phyloP scores from a whole-genome alignment of 1,284 basidiomycete genomes.

The Pyrrhoderma noxium region DNA sequence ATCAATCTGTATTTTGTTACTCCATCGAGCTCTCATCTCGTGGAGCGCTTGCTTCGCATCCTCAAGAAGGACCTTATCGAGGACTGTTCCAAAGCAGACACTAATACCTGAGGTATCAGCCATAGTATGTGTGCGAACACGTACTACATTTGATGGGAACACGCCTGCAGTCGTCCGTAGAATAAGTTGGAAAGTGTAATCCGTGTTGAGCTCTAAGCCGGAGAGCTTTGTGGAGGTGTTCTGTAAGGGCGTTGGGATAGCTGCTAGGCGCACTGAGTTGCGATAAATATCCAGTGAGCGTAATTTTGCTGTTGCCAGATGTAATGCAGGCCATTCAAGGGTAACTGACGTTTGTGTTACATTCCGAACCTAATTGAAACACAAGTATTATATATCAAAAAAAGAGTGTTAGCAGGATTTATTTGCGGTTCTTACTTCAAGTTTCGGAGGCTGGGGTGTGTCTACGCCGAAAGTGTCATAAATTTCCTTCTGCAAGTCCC shows the following conservation, averaged over 20 bases:
- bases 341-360: slow-evolving; percentile 93
- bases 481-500: slow-evolving; percentile 75
- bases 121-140: slow-evolving; percentile 86
- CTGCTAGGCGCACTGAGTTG: slow-evolving; percentile 80
- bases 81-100: slow-evolving; percentile 85
- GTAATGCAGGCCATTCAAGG: slow-evolving; percentile 83
- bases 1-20: slow-evolving; percentile 90
- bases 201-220: slow-evolving; percentile 79
- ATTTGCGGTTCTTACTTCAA: slow-evolving; percentile 42
- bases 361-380: slow-evolving; percentile 86
- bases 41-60: slow-evolving; percentile 70
- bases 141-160: slow-evolving; percentile 75
- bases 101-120: slow-evolving; percentile 88
- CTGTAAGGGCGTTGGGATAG: slow-evolving; percentile 71
- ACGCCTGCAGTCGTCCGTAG: slow-evolving; percentile 86
- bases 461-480: slow-evolving; percentile 64
- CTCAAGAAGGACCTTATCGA: slow-evolving; percentile 68
- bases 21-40: slow-evolving; percentile 84
- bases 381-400: slow-evolving; percentile 11
- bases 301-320: slow-evolving; percentile 78
- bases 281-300: slow-evolving; percentile 87
- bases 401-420: neutral
- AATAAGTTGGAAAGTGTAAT: slow-evolving; percentile 89
- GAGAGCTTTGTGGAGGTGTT: slow-evolving; percentile 90
- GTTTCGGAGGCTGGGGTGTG: slow-evolving; percentile 65